phyloP scores from a whole-genome alignment of 345 rosid genomes.

The Salix viminalis region DNA sequence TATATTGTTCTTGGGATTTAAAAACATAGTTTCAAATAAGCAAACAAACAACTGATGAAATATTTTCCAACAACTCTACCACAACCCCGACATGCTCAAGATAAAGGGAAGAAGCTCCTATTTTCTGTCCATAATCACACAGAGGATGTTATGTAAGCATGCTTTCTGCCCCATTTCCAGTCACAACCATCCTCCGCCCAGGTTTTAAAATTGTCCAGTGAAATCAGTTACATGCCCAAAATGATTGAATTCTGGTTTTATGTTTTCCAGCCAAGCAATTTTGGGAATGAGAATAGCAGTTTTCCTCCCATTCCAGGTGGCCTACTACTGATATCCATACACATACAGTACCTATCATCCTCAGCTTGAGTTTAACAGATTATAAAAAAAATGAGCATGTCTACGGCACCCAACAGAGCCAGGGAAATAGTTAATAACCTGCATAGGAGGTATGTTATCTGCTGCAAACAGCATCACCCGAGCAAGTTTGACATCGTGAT shows the following conservation, averaged over 20 bases:
- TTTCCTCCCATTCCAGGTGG: neutral
- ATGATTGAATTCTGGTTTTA: neutral
- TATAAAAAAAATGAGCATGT: neutral
- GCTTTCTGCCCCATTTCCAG: neutral
- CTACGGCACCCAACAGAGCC: neutral
- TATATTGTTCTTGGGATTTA: neutral
- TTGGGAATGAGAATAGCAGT: neutral
- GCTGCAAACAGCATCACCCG: conserved; percentile 88
- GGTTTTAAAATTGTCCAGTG: neutral
- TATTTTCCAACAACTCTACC: too few relatives aligned
- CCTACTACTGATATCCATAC: neutral
- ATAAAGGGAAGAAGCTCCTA: neutral
- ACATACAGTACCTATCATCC: neutral
- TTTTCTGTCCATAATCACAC: neutral
- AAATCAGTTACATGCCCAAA: neutral
- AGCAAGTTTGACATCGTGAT: conserved; percentile 75
- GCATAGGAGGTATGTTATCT: conserved; percentile 89
- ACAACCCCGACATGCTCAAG: neutral
- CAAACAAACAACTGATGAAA: neutral
- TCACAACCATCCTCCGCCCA: neutral
- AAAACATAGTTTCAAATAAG: neutral
- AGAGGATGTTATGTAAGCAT: neutral
- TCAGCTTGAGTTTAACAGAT: neutral
- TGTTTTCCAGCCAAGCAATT: neutral
- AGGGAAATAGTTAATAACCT: conserved; percentile 39